phyloP scores from a whole-genome alignment of 768 basidiomycete species.

The Kwoniella europaea region DNA sequence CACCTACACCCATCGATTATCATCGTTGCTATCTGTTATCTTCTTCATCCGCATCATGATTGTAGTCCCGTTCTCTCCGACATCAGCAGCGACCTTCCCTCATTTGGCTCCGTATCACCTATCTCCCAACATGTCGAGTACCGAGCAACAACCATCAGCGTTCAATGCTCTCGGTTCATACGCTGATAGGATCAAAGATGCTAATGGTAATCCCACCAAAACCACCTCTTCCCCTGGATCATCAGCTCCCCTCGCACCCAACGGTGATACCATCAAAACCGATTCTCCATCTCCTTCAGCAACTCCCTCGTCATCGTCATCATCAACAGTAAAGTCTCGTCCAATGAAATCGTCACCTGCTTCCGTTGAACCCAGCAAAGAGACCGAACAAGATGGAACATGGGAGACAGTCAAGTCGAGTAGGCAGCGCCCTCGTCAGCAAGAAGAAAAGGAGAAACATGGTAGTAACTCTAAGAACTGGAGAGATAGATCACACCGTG shows the following conservation, averaged over 20 bases:
- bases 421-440: constrained; percentile 17
- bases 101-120: constrained; percentile 14
- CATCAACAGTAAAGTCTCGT: constrained; percentile 12
- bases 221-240: neutral
- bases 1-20: neutral
- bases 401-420: constrained; percentile 48
- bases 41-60: constrained; percentile 28
- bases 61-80: constrained; percentile 28
- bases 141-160: constrained; percentile 29
- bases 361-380: constrained; percentile 14
- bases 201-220: constrained; percentile 19
- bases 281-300: constrained; percentile 1
- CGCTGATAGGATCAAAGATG: constrained; percentile 47
- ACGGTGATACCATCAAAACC: neutral
- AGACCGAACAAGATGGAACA: constrained; percentile 37
- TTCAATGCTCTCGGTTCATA: constrained; percentile 53
- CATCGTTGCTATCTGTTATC: neutral
- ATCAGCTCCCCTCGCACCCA: no score
- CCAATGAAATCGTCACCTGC: constrained; percentile 9
- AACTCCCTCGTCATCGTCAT: constrained; percentile 16
- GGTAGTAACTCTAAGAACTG: constrained; percentile 32
- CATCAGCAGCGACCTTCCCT: constrained; percentile 20
- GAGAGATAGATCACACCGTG: constrained; percentile 28
- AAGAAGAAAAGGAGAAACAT: constrained; percentile 28
- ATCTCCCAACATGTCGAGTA: constrained; percentile 13